Evolutionary conservation across 495 filamentous ascomycete species (phyloP), one percentile per base, ranked within the genome.

Genomic region (Podospora pseudopauciseta): DNA sequence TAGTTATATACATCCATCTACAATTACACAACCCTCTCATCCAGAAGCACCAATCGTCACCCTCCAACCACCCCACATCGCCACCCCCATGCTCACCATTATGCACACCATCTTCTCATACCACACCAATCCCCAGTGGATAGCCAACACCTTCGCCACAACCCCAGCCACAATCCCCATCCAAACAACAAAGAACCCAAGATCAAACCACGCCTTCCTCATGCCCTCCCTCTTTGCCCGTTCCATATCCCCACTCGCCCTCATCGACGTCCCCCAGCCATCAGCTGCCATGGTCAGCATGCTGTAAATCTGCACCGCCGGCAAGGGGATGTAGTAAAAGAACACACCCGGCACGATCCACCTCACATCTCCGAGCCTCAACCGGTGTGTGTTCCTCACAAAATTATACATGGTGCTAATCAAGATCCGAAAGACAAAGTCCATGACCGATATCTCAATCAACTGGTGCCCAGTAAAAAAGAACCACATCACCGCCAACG

Each of bases 121-220:
- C 62, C 28, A 54, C 26, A 60, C 62, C 32, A 64, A 18, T 20
- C 39, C 18, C 18, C 59, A 65, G 6, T 65, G 49, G 3, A 44
- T 20, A 15, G 27, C 62, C 2, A 68, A 15, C 3, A 65, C 1
- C 55, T 64, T 68, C 34, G 62, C 67, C 7, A 61, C 0, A 7
- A 64, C 67, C 5, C 67, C 67, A 15, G 54, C 56, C 26, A 68
- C 34, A 3, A 68, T 64, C 13, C 67, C 62, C 67, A 68, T 64
- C 67, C 67, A 65, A n/a, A 68, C 62, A 27, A 68, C 62, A 65
- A 68, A 68, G n/a, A 68, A 68, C 0, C 67, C 67, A 15, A 63
- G 55, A 19, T 68, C 67, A 44, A 68, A 68, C 67, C 67, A 68
- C 20, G 54, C 67, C 39, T 61, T 60, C 39, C 27, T 68, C 56